A percentile compares a stretch with the other conserved stretches of the same genome.
Conservation (phyloP, 2,329 filamentous ascomycete species). For the Penicillium vulpinum region DNA sequence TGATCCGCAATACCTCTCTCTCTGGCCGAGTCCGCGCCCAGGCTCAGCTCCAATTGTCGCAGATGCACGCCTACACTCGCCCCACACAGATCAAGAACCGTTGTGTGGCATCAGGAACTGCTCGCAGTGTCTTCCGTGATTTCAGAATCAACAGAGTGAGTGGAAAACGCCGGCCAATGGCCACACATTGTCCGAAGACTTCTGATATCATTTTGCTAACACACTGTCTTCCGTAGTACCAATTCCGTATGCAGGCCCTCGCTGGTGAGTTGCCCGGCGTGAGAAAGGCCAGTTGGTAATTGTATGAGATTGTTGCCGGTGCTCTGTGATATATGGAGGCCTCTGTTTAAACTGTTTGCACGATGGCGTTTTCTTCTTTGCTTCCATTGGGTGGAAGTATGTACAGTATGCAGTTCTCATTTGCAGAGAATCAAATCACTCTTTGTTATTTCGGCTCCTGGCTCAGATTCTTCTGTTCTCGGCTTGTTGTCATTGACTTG, state of each 20-base stretch:
- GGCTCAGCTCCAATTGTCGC: constrained; percentile 85
- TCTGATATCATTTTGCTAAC: constrained; percentile 17
- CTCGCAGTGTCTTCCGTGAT: constrained; percentile 84
- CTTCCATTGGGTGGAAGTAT: constrained; percentile 21
- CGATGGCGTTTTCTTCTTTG: constrained; percentile 30
- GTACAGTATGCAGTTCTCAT: constrained; percentile 26
- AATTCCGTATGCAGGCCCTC: constrained; percentile 88
- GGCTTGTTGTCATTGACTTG: not conserved
- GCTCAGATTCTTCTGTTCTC: not conserved
- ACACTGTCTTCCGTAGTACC: constrained; percentile 61
- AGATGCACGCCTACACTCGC: constrained; percentile 96
- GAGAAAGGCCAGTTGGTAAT: constrained; percentile 92
- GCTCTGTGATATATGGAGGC: constrained; percentile 14
- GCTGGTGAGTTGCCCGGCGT: constrained; percentile 86
- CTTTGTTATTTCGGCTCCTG: not conserved
- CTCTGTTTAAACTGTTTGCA: constrained; percentile 23
- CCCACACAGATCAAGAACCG: constrained; percentile 92
- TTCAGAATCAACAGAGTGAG: constrained; percentile 90
- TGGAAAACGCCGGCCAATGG: constrained; percentile 18
- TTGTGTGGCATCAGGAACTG: constrained; percentile 88
- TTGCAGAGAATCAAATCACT: constrained; percentile 1
- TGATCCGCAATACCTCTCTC: constrained; percentile 88
- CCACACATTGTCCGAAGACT: not conserved
- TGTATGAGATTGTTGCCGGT: not conserved
- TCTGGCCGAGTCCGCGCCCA: constrained; percentile 79